phyloP scores from a whole-genome alignment of 2,329 filamentous ascomycete genomes.

The Pyrenochaeta sp. region DNA sequence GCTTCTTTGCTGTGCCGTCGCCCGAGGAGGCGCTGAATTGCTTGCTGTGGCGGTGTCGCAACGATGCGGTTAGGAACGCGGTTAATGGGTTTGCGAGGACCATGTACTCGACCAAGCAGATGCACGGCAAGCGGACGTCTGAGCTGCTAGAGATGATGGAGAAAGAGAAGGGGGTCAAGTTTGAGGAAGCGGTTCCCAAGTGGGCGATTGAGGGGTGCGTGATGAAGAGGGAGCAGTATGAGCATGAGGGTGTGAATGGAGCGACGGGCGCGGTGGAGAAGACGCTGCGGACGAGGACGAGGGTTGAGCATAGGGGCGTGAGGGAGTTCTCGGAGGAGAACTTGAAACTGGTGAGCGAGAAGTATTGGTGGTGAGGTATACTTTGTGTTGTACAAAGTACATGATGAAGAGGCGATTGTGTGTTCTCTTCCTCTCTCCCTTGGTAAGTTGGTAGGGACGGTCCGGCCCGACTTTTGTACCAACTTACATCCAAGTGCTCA shows the following conservation, averaged over 20 bases:
- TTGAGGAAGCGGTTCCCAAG: constrained; percentile 35
- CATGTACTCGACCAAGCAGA: constrained; percentile 29
- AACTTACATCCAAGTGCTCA: too few relatives aligned
- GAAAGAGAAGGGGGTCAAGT: constrained; percentile 28
- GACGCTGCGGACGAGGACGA: constrained; percentile 31
- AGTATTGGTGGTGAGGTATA: constrained; percentile 25
- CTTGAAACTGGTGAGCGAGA: constrained; percentile 32
- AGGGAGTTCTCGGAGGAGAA: constrained; percentile 30
- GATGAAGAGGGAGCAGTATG: constrained; percentile 38
- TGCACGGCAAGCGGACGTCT: constrained; percentile 32
- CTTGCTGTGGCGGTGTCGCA: constrained; percentile 40
- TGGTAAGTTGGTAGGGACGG: too few relatives aligned
- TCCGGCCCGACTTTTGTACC: too few relatives aligned
- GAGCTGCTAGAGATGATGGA: constrained; percentile 36
- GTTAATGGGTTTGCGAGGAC: constrained; percentile 37
- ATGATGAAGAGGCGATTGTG: not conserved
- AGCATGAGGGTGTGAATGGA: constrained; percentile 38
- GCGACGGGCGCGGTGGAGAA: constrained; percentile 33
- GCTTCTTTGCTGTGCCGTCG: constrained; percentile 34
- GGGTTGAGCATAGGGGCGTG: constrained; percentile 36
- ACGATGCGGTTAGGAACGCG: constrained; percentile 39
- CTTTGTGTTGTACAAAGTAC: not conserved
- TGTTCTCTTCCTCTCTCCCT: not conserved
- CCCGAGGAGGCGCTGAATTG: constrained; percentile 38
- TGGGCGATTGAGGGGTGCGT: constrained; percentile 44